These are phyloP conservation scores for Alternaria arborescens DNA, from an alignment of 2,329 filamentous ascomycete species.

Conservation along the genomic window DNA sequence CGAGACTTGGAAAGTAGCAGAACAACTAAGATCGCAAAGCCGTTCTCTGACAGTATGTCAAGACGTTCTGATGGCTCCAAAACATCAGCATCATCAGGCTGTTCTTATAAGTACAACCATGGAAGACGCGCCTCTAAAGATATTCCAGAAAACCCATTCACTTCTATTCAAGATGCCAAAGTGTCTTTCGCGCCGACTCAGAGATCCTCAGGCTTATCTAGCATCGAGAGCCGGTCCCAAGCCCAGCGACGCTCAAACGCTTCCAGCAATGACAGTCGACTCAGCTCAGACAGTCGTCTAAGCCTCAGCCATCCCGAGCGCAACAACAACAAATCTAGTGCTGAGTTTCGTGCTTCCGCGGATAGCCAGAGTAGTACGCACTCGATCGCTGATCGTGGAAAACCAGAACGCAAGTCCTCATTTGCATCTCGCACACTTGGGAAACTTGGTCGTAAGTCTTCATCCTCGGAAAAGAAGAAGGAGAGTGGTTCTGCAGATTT, in stretches of 20 bases:
- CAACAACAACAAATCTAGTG: neutral
- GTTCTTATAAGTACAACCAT: neutral
- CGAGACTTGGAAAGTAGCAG: neutral
- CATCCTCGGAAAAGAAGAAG: neutral
- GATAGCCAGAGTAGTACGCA: neutral
- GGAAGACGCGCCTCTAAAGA: neutral
- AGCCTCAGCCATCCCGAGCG: neutral
- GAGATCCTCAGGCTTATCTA: neutral
- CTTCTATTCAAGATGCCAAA: neutral
- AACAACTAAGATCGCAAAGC: neutral
- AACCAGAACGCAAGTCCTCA: neutral
- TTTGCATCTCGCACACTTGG: neutral
- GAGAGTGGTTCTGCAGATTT: neutral
- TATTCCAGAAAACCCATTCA: neutral
- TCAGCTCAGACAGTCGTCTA: neutral
- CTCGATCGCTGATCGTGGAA: neutral
- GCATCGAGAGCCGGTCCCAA: neutral
- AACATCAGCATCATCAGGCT: neutral
- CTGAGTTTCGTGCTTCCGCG: neutral
- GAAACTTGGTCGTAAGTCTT: neutral
- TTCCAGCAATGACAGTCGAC: neutral
- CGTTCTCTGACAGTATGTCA: neutral
- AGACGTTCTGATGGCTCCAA: neutral
- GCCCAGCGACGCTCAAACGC: neutral
- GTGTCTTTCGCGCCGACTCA: neutral